phyloP scores from a whole-genome alignment of 2,329 filamentous ascomycete genomes.

The Drechslera avenae region DNA sequence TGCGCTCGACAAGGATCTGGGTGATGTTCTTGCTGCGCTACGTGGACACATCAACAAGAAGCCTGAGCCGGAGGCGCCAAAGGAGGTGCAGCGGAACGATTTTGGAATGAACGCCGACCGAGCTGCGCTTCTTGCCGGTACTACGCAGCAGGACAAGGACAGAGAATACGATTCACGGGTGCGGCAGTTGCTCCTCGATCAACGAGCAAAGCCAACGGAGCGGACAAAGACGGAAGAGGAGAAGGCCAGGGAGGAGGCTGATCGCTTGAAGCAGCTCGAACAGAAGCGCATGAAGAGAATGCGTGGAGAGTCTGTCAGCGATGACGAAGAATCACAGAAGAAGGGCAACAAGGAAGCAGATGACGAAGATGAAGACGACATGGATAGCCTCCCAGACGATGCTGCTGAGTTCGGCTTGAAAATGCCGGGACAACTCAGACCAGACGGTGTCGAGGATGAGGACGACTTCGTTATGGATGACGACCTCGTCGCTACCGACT shows the following conservation, averaged over 20 bases:
- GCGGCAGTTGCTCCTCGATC: slow-evolving; percentile 81
- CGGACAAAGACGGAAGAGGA: slow-evolving; percentile 71
- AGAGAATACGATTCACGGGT: slow-evolving; percentile 87
- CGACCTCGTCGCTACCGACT: slow-evolving; percentile 82
- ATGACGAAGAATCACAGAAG: slow-evolving; percentile 65
- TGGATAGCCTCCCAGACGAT: slow-evolving; percentile 54
- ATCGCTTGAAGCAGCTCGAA: slow-evolving; percentile 79
- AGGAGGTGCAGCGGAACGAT: slow-evolving; percentile 46
- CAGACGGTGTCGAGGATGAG: slow-evolving; percentile 74
- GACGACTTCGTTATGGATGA: slow-evolving; percentile 93
- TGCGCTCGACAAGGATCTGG: slow-evolving; percentile 82
- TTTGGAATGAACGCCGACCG: slow-evolving; percentile 65
- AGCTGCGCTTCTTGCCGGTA: slow-evolving; percentile 63
- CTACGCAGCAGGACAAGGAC: slow-evolving; percentile 71
- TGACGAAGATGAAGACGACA: slow-evolving; percentile 47
- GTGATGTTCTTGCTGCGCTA: slow-evolving; percentile 75
- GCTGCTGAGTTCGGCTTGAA: slow-evolving; percentile 67
- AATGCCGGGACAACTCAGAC: slow-evolving; percentile 54
- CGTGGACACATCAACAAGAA: slow-evolving; percentile 60
- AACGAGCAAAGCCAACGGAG: slow-evolving; percentile 81
- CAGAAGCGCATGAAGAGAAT: slow-evolving; percentile 82
- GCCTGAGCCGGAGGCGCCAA: slow-evolving; percentile 50
- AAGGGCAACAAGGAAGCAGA: slow-evolving; percentile 28
- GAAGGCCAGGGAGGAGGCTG: slow-evolving; percentile 70
- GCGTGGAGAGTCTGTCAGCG: slow-evolving; percentile 78